Evolutionary conservation across 345 rosid species (phyloP), one percentile per base, ranked within the genome.

Genomic region (Aegle marmelos): DNA sequence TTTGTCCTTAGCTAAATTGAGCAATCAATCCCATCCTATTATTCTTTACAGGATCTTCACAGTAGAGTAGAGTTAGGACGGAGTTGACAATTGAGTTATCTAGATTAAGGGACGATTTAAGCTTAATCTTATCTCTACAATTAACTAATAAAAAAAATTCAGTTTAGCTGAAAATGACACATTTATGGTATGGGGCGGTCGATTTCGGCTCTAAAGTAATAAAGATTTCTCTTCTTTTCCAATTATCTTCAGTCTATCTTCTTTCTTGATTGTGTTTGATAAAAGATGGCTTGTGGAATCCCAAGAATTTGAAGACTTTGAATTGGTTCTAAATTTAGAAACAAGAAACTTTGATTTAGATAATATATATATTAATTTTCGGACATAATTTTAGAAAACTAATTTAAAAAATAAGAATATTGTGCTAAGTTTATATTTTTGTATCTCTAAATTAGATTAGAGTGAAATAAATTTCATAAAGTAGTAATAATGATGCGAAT

Each of bases 31-130:
- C 41, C 21, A 22, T 75, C 70, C 13, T 30, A 7, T 63, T 53
- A 61, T 74, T 61, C 77, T 61, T 62, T 61, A 1, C 3, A 16
- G 37, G 76, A 73, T 73, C 34, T 36, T 25, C 30, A 60, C 67
- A 60, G 68, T 27, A 17, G 7, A 9, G 11, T 21, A 9, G 7
- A 39, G 11, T 21, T 39, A n/a, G 45, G 13, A 2, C 13, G 3
- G 78, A 48, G 33, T 48, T 63, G 78, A 63, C 60, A 48, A 21
- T 10, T 7, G 30, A 74, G 24, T 62, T 74, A 60, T 17, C 53
- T 10, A 21, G 19, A 34, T 33, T 36, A 56, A 11, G 36, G 22
- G 17, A 53, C 27, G 17, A 37, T 25, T 25, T 41, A 6, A 6
- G 5, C 21, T 59, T 11, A 60, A 36, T 9, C 68, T 57, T 36